Conservation (phyloP, 768 basidiomycete genomes). For the Crepidotus variabilis region DNA sequence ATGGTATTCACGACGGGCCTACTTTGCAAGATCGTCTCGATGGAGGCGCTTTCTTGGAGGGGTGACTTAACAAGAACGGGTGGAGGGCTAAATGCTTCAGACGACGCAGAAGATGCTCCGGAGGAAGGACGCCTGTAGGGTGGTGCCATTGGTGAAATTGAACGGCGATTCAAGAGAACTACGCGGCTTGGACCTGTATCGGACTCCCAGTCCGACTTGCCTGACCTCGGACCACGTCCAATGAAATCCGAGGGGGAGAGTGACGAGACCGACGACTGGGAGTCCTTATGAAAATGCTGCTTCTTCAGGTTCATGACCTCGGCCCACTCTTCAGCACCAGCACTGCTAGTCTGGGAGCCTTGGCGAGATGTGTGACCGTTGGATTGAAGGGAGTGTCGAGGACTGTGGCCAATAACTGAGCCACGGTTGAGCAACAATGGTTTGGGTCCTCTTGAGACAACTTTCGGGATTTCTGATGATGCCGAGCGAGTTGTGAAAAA, state of each 20-base stretch:
- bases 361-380: slow-evolving; percentile 4
- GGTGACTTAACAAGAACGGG: slow-evolving; percentile 17
- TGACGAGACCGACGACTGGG: slow-evolving; percentile 64
- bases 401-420: slow-evolving; percentile 31
- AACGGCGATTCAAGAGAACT: slow-evolving; percentile 62
- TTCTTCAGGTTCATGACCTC: slow-evolving; percentile 41
- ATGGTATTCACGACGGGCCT: slow-evolving; percentile 2
- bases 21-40: slow-evolving; percentile 11
- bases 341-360: not conserved
- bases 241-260: slow-evolving; percentile 53
- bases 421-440: slow-evolving; percentile 60
- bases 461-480: slow-evolving; percentile 34
- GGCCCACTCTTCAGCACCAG: slow-evolving; percentile 37
- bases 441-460: slow-evolving; percentile 40
- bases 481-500: slow-evolving; percentile 33
- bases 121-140: slow-evolving; percentile 41
- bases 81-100: slow-evolving; percentile 35
- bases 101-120: slow-evolving; percentile 38
- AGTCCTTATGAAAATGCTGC: slow-evolving; percentile 42
- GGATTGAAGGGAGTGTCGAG: slow-evolving; percentile 5
- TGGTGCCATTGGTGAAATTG: slow-evolving; percentile 71
- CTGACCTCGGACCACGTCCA: slow-evolving; percentile 28
- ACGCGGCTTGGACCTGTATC: slow-evolving; percentile 52
- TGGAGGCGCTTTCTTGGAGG: slow-evolving; percentile 16
- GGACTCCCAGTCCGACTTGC: slow-evolving; percentile 52